These are phyloP conservation scores for Kwoniella mangroviensis DNA, from an alignment of 768 basidiomycete species.

Conservation along the genomic window DNA sequence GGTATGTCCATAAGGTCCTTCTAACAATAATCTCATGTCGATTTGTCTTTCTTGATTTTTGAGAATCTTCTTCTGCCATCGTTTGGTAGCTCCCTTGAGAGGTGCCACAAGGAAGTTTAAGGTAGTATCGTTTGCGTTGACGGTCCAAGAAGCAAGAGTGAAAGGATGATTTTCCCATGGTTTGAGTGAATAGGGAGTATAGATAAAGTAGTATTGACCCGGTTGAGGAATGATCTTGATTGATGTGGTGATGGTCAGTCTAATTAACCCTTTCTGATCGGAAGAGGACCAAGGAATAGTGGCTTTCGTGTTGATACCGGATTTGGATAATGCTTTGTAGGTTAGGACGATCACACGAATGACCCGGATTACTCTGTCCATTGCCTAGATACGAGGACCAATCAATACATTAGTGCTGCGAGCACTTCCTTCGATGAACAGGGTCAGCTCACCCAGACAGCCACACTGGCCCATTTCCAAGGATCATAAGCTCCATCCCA, in stretches of 20 bases:
- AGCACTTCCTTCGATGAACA: background rate
- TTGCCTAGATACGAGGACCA: background rate
- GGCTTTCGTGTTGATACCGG: constrained; percentile 24
- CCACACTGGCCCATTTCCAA: constrained; percentile 37
- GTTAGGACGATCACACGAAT: constrained; percentile 30
- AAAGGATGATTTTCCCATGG: constrained; percentile 49
- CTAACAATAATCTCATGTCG: constrained; percentile 27
- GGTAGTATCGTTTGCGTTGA: constrained; percentile 5
- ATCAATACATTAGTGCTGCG: background rate
- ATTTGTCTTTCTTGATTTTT: background rate
- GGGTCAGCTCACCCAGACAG: constrained; percentile 32
- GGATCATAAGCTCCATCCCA: constrained; percentile 35
- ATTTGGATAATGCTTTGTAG: constrained; percentile 8
- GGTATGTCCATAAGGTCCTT: constrained; percentile 42
- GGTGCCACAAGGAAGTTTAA: constrained; percentile 31
- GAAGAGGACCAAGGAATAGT: background rate
- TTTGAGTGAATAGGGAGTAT: constrained; percentile 26
- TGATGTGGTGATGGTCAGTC: constrained; percentile 25
- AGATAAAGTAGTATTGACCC: constrained; percentile 41
- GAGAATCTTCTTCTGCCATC: constrained; percentile 20
- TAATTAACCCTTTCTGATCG: constrained; percentile 22
- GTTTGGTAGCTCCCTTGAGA: constrained; percentile 26
- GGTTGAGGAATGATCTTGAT: constrained; percentile 25
- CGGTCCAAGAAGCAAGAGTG: constrained; percentile 34
- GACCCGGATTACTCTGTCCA: constrained; percentile 36